A percentile compares a stretch with the other conserved stretches of the same genome.
These are phyloP conservation scores for Xylariaceae sp. DNA, from an alignment of 2,329 filamentous ascomycete species.

Conservation along the genomic window DNA sequence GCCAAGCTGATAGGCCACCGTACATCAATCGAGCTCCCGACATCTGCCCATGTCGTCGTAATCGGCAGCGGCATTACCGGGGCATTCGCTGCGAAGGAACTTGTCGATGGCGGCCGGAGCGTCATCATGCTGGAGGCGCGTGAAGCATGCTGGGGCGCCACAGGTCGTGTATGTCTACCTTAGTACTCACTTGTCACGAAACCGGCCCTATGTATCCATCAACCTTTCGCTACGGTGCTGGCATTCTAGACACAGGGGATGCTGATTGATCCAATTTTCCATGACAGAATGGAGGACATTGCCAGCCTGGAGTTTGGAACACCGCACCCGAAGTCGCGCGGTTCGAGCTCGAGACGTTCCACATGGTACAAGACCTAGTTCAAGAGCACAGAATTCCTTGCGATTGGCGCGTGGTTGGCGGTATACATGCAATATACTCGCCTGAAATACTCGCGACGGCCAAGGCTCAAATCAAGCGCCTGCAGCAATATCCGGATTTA, in stretches of 20 bases:
- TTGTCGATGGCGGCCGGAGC: conserved; percentile 50
- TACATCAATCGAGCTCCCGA: conserved; percentile 62
- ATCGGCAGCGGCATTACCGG: conserved; percentile 77
- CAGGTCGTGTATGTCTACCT: conserved; percentile 63
- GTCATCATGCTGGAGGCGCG: conserved; percentile 74
- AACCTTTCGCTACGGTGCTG: too few relatives aligned
- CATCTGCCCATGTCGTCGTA: conserved; percentile 64
- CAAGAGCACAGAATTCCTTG: conserved; percentile 59
- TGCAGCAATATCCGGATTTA: conserved; percentile 59
- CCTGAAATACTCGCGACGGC: conserved; percentile 53
- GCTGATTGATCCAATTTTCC: too few relatives aligned
- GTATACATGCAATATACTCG: conserved; percentile 63
- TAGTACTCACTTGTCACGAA: too few relatives aligned
- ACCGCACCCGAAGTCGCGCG: conserved; percentile 58
- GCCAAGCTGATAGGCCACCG: conserved; percentile 63
- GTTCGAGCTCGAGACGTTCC: conserved; percentile 72
- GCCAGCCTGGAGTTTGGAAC: conserved; percentile 68
- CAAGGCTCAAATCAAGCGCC: conserved; percentile 44
- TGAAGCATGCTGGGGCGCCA: conserved; percentile 81
- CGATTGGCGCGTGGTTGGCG: conserved; percentile 64
- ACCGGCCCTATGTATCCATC: too few relatives aligned
- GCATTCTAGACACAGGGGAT: too few relatives aligned
- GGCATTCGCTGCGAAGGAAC: conserved; percentile 63
- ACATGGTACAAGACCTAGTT: conserved; percentile 57
- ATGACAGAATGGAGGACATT: conserved; percentile 66